Conservation (phyloP, 202 grass and related monocot species). For the Musa balbisiana region DNA sequence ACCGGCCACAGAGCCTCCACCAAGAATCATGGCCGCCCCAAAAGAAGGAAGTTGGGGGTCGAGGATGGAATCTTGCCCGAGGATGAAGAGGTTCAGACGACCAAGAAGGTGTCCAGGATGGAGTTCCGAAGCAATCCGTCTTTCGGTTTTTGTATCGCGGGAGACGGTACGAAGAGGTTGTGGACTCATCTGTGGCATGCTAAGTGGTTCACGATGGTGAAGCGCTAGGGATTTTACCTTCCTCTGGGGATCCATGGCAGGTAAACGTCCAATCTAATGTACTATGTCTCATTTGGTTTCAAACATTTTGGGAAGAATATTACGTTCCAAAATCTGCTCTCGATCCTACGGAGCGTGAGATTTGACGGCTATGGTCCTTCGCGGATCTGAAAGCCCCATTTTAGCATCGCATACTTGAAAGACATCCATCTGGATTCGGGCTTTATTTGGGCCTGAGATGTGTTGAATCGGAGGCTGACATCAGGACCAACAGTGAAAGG, state of each 20-base stretch:
- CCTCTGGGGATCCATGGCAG: slow-evolving; percentile 55
- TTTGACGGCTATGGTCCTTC: no score
- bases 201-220: slow-evolving; percentile 75
- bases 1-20: slow-evolving; percentile 32
- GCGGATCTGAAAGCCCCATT: no score
- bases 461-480: no score
- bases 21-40: slow-evolving; percentile 27
- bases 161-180: slow-evolving; percentile 50
- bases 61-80: background rate
- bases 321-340: no score
- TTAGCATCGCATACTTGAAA: no score
- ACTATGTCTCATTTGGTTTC: background rate
- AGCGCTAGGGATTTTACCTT: slow-evolving; percentile 62
- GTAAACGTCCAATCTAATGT: slow-evolving; percentile 18
- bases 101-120: slow-evolving; percentile 28
- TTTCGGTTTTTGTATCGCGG: slow-evolving; percentile 45
- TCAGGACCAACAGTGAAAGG: no score
- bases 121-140: slow-evolving; percentile 48
- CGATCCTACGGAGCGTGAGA: no score
- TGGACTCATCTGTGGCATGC: slow-evolving; percentile 85
- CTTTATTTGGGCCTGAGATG: no score
- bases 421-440: no score
- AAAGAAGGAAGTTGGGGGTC: no score
- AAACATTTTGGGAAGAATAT: background rate
- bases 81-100: background rate